phyloP scores from a whole-genome alignment of 805 yeast genomes.

The Kodamaea kakaduensis region DNA sequence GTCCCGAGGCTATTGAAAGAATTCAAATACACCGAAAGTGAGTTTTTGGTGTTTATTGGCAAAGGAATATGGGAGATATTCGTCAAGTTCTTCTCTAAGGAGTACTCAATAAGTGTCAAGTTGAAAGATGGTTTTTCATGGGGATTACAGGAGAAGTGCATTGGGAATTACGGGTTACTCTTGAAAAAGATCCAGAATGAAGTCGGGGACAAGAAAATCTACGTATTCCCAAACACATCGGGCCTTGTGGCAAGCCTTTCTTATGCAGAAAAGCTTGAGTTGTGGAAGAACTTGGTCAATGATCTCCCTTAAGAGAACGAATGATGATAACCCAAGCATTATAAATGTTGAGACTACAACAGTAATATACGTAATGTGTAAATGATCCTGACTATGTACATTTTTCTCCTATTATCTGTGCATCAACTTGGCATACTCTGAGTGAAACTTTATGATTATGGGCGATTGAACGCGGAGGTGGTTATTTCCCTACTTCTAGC shows the following conservation, averaged over 20 bases:
- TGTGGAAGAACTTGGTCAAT: slow-evolving; percentile 45
- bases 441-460: too few species aligned
- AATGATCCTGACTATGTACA: too few species aligned
- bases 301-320: too few species aligned
- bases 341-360: too few species aligned
- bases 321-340: too few species aligned
- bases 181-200: slow-evolving; percentile 16
- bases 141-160: slow-evolving; percentile 41
- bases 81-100: slow-evolving; percentile 29
- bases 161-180: slow-evolving; percentile 1
- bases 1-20: slow-evolving; percentile 50
- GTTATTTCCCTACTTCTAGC: too few species aligned
- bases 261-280: slow-evolving; percentile 38
- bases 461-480: too few species aligned
- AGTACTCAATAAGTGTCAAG: slow-evolving; percentile 23
- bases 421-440: too few species aligned
- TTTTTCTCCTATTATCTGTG: too few species aligned
- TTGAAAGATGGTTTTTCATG: slow-evolving; percentile 41
- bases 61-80: slow-evolving; percentile 72
- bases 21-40: slow-evolving; percentile 36
- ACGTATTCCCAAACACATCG: slow-evolving; percentile 69
- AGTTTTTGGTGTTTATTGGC: slow-evolving; percentile 57
- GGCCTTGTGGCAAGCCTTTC: slow-evolving; percentile 58
- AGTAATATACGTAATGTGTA: too few species aligned
- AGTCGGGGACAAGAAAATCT: slow-evolving; percentile 28